These are phyloP conservation scores for Hypoxylon crocopeplum DNA, from an alignment of 495 filamentous ascomycete species.

Conservation along the genomic window DNA sequence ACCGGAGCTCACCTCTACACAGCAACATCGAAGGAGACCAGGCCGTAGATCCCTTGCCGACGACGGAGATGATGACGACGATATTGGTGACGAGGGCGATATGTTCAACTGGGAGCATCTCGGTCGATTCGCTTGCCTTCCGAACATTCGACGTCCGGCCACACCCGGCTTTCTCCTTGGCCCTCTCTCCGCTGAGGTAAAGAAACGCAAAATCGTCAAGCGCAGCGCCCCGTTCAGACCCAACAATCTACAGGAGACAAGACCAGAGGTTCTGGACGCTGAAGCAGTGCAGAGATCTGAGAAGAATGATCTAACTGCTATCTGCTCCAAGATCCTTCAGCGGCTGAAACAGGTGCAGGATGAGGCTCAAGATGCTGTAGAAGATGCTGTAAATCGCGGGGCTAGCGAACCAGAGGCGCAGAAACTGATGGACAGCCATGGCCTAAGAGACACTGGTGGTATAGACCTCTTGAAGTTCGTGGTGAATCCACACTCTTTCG, in stretches of 20 bases:
- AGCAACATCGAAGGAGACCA: slow-evolving; percentile 49
- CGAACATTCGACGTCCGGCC: slow-evolving; percentile 73
- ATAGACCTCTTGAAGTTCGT: slow-evolving; percentile 82
- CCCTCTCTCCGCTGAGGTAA: slow-evolving; percentile 87
- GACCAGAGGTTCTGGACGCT: slow-evolving; percentile 74
- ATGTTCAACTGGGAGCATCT: slow-evolving; percentile 88
- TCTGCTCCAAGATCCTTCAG: slow-evolving; percentile 70
- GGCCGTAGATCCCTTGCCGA: slow-evolving; percentile 33
- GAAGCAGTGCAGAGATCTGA: slow-evolving; percentile 75
- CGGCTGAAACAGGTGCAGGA: slow-evolving; percentile 47
- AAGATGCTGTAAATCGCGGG: slow-evolving; percentile 43
- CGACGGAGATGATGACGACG: slow-evolving; percentile 58
- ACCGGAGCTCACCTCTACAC: slow-evolving; percentile 53
- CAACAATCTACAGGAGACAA: slow-evolving; percentile 68
- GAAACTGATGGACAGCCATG: slow-evolving; percentile 56
- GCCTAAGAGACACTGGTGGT: slow-evolving; percentile 67
- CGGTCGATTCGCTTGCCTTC: slow-evolving; percentile 76
- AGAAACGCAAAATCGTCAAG: slow-evolving; percentile 69
- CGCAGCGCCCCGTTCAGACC: slow-evolving; percentile 67
- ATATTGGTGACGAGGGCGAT: slow-evolving; percentile 73
- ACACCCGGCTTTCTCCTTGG: slow-evolving; percentile 87
- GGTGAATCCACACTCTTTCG: slow-evolving; percentile 87
- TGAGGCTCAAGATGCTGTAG: slow-evolving; percentile 49
- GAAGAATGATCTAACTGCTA: slow-evolving; percentile 73
- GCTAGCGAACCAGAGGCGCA: slow-evolving; percentile 41